Percentiles rank a stretch among this genome's conserved stretches.
phyloP scores from a whole-genome alignment of 2,329 filamentous ascomycete species.

The Zasmidium cellare region DNA sequence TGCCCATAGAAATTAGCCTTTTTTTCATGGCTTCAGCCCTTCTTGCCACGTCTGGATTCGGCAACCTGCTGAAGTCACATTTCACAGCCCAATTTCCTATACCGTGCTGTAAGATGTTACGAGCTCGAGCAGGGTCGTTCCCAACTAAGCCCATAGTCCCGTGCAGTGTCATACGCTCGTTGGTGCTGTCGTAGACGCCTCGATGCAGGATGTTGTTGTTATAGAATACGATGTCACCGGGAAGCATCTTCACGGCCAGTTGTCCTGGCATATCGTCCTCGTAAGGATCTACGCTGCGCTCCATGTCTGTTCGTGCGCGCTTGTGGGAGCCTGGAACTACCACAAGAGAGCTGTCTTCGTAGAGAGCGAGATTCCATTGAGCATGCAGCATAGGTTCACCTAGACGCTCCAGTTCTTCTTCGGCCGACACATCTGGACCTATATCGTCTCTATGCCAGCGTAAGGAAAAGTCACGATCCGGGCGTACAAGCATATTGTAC shows the following conservation, averaged over 20 bases:
- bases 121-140: constrained; percentile 59
- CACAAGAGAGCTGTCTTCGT: constrained; percentile 70
- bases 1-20: constrained; percentile 63
- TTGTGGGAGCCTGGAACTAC: constrained; percentile 76
- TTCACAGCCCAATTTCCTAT: constrained; percentile 65
- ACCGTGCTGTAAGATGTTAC: constrained; percentile 75
- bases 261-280: constrained; percentile 63
- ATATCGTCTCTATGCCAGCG: constrained; percentile 88
- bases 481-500: constrained; percentile 80
- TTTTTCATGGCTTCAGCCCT: constrained; percentile 65
- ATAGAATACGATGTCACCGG: constrained; percentile 84
- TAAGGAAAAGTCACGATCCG: constrained; percentile 69
- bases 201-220: constrained; percentile 85
- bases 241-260: constrained; percentile 63
- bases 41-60: constrained; percentile 34
- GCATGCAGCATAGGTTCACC: constrained; percentile 67
- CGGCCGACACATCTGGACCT: constrained; percentile 60
- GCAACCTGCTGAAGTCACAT: constrained; percentile 56
- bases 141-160: constrained; percentile 66
- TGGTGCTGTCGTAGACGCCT: constrained; percentile 61
- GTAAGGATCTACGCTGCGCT: constrained; percentile 68
- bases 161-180: constrained; percentile 70
- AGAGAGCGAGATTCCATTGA: constrained; percentile 85
- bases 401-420: constrained; percentile 67
- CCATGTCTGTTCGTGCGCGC: constrained; percentile 67